Conservation (phyloP, 2,329 filamentous ascomycete species). For the Onygena corvina region DNA sequence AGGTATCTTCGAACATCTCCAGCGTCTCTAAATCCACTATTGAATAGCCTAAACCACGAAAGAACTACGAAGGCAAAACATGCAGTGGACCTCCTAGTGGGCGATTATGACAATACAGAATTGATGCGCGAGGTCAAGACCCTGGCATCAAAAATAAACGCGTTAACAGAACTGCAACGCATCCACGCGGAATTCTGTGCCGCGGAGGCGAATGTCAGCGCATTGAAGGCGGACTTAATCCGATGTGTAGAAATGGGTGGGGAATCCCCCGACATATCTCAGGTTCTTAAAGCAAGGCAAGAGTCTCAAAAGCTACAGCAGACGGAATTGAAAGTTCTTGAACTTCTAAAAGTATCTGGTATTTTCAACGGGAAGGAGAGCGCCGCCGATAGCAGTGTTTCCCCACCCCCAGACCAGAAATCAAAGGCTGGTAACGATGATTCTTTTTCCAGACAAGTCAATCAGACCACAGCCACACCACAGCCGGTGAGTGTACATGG, state of each 20-base stretch:
- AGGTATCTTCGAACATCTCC: constrained; percentile 25
- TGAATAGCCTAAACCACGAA: constrained; percentile 23
- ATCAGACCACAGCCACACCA: neutral
- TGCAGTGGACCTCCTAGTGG: constrained; percentile 29
- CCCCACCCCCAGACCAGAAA: constrained; percentile 9
- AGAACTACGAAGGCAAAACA: constrained; percentile 27
- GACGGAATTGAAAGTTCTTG: constrained; percentile 25
- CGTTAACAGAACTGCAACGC: constrained; percentile 26
- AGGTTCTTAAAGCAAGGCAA: constrained; percentile 26
- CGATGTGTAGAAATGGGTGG: constrained; percentile 26
- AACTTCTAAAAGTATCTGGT: constrained; percentile 24
- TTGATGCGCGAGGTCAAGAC: constrained; percentile 27
- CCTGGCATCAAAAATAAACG: constrained; percentile 28
- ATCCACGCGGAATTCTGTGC: constrained; percentile 21
- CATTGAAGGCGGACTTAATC: constrained; percentile 28
- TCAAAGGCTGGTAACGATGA: neutral
- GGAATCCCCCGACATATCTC: constrained; percentile 22
- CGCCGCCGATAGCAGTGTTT: neutral
- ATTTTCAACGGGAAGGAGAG: constrained; percentile 18
- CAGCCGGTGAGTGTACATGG: neutral
- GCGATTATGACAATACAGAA: constrained; percentile 24
- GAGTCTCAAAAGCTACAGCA: constrained; percentile 25
- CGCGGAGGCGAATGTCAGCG: constrained; percentile 23
- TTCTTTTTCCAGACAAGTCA: neutral
- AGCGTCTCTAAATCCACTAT: constrained; percentile 19